Conservation (phyloP, 1,284 basidiomycete species). For the Butyriboletus appendiculatus region DNA sequence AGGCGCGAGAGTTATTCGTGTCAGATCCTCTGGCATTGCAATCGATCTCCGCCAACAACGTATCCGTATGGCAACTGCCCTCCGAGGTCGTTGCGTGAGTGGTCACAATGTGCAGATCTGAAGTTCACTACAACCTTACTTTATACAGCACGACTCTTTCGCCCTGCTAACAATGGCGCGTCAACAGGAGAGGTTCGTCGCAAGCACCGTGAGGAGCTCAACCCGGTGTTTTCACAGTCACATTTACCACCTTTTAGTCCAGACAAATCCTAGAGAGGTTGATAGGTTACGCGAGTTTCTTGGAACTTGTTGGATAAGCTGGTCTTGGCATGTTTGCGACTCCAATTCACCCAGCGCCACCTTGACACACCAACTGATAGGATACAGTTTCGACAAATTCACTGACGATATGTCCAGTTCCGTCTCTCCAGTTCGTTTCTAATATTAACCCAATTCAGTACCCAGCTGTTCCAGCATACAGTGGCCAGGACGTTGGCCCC, state of each 20-base stretch:
- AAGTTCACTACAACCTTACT: slow-evolving; percentile 32
- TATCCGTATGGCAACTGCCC: slow-evolving; percentile 41
- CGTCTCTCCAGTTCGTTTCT: slow-evolving; percentile 16
- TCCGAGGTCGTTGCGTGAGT: slow-evolving; percentile 10
- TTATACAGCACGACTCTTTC: slow-evolving; percentile 22
- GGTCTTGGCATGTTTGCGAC: slow-evolving; percentile 37
- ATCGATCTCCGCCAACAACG: slow-evolving; percentile 28
- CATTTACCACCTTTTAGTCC: slow-evolving; percentile 37
- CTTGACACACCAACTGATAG: slow-evolving; percentile 46
- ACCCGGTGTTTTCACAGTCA: slow-evolving; percentile 44
- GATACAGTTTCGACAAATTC: slow-evolving; percentile 41
- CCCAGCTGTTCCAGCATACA: slow-evolving; percentile 43
- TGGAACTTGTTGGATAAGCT: slow-evolving; percentile 49
- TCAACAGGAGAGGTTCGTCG: slow-evolving; percentile 45
- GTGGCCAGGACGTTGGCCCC: slow-evolving; percentile 31
- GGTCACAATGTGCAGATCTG: slow-evolving; percentile 44
- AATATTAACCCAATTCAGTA: slow-evolving; percentile 21
- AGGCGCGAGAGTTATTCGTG: slow-evolving; percentile 37
- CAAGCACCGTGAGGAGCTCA: slow-evolving; percentile 47
- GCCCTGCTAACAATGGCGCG: background rate
- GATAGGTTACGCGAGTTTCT: slow-evolving; percentile 50
- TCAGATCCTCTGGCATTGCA: slow-evolving; percentile 46
- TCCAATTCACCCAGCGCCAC: background rate
- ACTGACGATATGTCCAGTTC: slow-evolving; percentile 36
- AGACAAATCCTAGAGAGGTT: slow-evolving; percentile 23